Base-by-base conservation (phyloP, 768 basidiomycete species). In the Gymnopilus dilepis region DNA sequence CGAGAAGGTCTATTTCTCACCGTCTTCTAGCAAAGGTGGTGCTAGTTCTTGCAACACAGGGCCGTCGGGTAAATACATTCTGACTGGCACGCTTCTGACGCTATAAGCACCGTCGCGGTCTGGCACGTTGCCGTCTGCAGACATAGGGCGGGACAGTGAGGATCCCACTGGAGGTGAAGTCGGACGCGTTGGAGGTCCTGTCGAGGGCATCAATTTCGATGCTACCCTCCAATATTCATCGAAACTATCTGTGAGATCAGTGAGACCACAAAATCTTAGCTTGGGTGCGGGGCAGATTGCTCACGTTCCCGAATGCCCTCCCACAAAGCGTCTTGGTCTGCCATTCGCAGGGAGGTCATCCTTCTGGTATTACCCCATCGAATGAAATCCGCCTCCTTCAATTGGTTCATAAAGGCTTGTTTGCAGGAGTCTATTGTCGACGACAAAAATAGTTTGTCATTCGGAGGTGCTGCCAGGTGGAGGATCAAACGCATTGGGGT, bases 381-480 rank as follows among this genome's bases (percentile, higher is more conserved):
- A 48, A 97, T 88, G 71, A 97, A 98, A 73, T 99, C 97, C 0
- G 94, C 96, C 74, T 99, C 97, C 70, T 99, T 97, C 43, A 97
- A 75, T 71, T 96, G 92, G 7, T 93, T 94, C 91, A 99, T 95
- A 73, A 94, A 99, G 3, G 92, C 88, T 65, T 92, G 90, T 72
- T 96, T 95, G 80, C 94, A 95, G 6, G 92, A 82, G 53, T 99
- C 97, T 21, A 89, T 78, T 58, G 85, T 86, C 4, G 94, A 90
- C 0, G 91, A 83, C 17, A 95, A 78, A 17, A 96, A 83, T 15
- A 98, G 84, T 71, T 91, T 95, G 62, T 95, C 95, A 6, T 83
- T 84, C 4, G 95, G 95, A 22, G 96, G 92, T 6, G 92, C 90
- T 1, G 89, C 89, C 31, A 98, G 85, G 71, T 97, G 97, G 24